Base-by-base conservation (phyloP, 2,329 filamentous ascomycete species). In the Colletotrichum karsti region DNA sequence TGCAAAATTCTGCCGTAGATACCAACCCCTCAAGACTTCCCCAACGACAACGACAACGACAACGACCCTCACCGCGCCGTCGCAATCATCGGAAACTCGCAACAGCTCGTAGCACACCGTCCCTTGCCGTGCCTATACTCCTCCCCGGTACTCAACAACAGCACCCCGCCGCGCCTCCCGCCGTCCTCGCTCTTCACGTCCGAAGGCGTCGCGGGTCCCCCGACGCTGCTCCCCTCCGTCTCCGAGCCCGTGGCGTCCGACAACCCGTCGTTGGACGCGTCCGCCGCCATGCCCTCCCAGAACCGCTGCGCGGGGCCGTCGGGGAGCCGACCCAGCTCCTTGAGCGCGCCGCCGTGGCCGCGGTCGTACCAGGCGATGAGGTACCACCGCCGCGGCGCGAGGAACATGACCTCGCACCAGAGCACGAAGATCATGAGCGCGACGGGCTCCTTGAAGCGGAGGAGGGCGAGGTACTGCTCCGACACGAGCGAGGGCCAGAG, bases 401-500 rank as follows among this genome's bases (percentile, higher is more conserved):
- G 39, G 13, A 53, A 48, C 61, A 69, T 69, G 39, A 69, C 61
- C 24, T 69, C 56, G 42, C 56, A 57, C 69, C 69, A 70, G 13
- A 66, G 18, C 3, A 63, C 61, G 10, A 70, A 69, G 7, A 70
- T 20, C 56, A 69, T 66, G 35, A 70, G 65, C 37, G 69, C 56
- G 12, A 69, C 51, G 20, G 69, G 60, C 39, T 62, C 56, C 39
- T 69, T 66, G 7, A 39, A 30, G 26, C 48, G 24, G 2, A 70
- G 22, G 1, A 70, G 66, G 12, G 56, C 44, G 8, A 69, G 30
- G 13, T 70, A 70, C 20, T 66, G 60, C 30, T 69, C 60, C 33
- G 66, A 65, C 2, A 69, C 65, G 13, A 69, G 56, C 7, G 60
- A 59, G 3, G 69, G 69, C 69, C 69, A 70, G 3, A 68, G 39